Evolutionary conservation across 73 alveolate genomes (phyloP), one percentile per base, ranked within the genome.

Genomic region (Diophrys appendiculata): DNA sequence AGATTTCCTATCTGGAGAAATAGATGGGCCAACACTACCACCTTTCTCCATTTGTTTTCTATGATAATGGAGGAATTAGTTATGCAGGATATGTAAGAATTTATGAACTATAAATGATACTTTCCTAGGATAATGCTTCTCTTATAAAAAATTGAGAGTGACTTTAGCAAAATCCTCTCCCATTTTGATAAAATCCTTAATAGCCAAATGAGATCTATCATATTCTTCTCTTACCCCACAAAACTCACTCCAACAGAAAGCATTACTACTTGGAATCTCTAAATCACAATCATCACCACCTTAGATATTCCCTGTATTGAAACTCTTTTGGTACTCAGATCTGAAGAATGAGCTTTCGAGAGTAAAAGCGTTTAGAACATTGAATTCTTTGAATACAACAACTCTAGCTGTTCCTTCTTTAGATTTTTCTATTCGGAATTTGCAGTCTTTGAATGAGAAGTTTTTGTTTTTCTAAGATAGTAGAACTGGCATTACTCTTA

Each of bases 381-480:
- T 69, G 43, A 87, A 67, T 73, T 87, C 90, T 65, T 87, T 87
- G 67, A 87, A 87, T 52, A 85, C 56, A 0, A 81, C 90, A 2
- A 87, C 29, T 28, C 94, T 71, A 0, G 82, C 94, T 2, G 94
- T 80, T 2, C 80, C 26, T 29, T 80, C 87, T 55, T 87, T 87
- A 30, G 72, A 77, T 54, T 80, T 87, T 54, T 87, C 94, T 25
- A 70, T 33, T 25, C 72, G 70, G 68, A 87, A 87, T 33, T 76
- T 54, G 80, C 90, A 80, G 69, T 60, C 80, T 55, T 55, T 23
- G 54, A 74, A 87, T 1, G 60, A 32, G 77, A 87, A 87, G 74
- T 33, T 8, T 27, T 70, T 35, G 76, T 60, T 73, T 30, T 31
- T 70, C 55, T 68, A 29, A 23, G 83, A 30, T 29, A 87, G 52